phyloP scores from a whole-genome alignment of 495 filamentous ascomycete genomes.

The Neurospora sp. region DNA sequence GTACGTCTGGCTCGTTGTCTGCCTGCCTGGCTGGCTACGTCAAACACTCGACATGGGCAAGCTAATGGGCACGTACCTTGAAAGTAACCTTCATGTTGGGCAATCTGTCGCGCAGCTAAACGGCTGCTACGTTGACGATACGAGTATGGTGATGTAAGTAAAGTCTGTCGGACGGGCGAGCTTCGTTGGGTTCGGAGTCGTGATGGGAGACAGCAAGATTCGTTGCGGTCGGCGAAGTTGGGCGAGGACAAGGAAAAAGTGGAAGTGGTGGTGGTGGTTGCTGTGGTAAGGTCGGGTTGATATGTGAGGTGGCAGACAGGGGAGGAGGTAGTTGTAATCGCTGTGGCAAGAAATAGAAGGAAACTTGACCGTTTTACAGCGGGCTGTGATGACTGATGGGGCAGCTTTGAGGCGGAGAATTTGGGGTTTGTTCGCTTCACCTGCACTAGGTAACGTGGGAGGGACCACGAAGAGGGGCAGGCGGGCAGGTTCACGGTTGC shows the following conservation, averaged over 20 bases:
- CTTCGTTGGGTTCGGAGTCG: background rate
- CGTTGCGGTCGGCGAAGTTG: background rate
- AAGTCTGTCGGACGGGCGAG: background rate
- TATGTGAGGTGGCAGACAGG: background rate
- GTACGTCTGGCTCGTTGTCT: background rate
- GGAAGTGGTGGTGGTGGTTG: conserved; percentile 1
- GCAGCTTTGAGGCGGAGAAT: conserved; percentile 8
- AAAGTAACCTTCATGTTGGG: conserved; percentile 43
- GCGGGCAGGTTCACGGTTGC: background rate
- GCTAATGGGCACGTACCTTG: conserved; percentile 28
- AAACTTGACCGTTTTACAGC: background rate
- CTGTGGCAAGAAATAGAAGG: background rate
- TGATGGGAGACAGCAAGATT: background rate
- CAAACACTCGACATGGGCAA: background rate
- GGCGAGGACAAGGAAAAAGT: background rate
- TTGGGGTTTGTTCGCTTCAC: conserved; percentile 3
- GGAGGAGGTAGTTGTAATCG: background rate
- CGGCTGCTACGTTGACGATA: conserved; percentile 10
- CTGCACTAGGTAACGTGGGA: background rate
- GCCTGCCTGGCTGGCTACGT: background rate
- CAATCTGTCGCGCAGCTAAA: conserved; percentile 22
- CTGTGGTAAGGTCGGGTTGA: conserved; percentile 6
- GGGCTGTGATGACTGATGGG: background rate
- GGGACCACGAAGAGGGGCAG: background rate
- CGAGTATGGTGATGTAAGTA: background rate